Evolutionary conservation across 108 stramenopile genomes (phyloP), one percentile per base, ranked within the genome.

Genomic region (Phaeodactylum tricornutum): DNA sequence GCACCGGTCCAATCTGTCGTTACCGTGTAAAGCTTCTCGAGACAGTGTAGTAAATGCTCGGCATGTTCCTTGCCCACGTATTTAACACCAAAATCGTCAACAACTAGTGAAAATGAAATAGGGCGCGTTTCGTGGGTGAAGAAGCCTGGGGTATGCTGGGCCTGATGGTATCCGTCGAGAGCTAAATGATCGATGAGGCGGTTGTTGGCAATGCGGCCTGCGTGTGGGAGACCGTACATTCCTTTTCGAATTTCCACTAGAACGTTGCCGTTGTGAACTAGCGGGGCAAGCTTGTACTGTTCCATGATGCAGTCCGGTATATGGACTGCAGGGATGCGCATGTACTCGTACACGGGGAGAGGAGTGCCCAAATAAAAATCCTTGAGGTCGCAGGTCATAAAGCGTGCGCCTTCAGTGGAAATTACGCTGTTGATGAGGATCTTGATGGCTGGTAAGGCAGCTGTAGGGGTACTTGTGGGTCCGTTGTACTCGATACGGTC

Each of bases 31-130:
- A 15, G 33, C n/a, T 29, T 21, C 29, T 43, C 12, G 22, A 73
- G 61, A 2, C 51, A 36, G 3, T 50, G 43, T 39, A 72, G 30
- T 31, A 73, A 59, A 24, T 67, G 77, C n/a, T 67, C 55, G 0
- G 45, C 51, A 43, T 71, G 62, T 14, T 28, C 43, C 9, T 56
- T 24, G 28, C 43, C 38, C 15, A 41, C 33, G 54, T 69, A 73
- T 59, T 69, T 61, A 35, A 78, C 43, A 19, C 47, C 66, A 42
- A 69, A 70, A 56, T 78, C 72, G 30, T 78, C 71, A 3, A 78
- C 76, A 4, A 72, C 69, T 4, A 78, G 51, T 2, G 59, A 43
- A 47, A 72, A 78, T 29, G 36, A 22, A 2, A 61, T 45, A 28
- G 43, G 47, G 23, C 50, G 53, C 0, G 42, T 29, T 9, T 42